Evolutionary conservation across 371 early-diverging fungal species (phyloP).

Genomic region (Nematocida displodere): DNA sequence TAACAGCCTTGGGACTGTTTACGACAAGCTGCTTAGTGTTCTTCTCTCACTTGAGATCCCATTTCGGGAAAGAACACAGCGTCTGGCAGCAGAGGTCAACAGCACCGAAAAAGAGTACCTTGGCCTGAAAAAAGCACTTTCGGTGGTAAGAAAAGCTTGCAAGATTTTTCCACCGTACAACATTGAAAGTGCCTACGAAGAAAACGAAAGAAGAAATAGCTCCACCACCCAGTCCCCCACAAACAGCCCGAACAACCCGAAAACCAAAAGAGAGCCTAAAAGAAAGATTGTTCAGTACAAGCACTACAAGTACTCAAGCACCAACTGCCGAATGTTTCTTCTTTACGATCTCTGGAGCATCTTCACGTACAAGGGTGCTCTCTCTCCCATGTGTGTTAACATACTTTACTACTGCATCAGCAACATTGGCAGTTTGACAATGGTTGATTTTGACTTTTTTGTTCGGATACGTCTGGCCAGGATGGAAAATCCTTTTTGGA

Average conservation of each 20-base stretch:
- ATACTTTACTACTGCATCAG: neutral
- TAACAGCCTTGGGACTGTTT: neutral
- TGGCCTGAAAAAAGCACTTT: neutral
- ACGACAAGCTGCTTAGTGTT: neutral
- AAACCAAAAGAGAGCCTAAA: neutral
- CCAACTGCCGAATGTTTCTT: neutral
- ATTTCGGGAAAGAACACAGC: neutral
- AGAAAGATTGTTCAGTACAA: neutral
- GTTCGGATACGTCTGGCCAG: slow-evolving; percentile 20
- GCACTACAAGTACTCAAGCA: too few relatives aligned
- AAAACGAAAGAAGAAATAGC: neutral
- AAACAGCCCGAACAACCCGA: neutral
- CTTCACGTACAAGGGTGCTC: neutral
- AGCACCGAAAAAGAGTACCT: neutral
- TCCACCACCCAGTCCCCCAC: neutral
- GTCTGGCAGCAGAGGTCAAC: neutral
- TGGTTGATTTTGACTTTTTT: slow-evolving; percentile 18
- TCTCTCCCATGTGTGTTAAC: neutral
- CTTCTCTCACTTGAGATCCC: neutral
- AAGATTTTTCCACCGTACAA: neutral
- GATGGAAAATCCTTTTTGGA: slow-evolving; percentile 10
- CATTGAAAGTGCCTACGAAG: neutral
- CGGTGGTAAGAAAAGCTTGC: neutral
- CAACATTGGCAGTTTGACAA: neutral
- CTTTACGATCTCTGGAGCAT: slow-evolving; percentile 46